Evolutionary conservation across 140 eudicot species (phyloP), one percentile per base, ranked within the genome.

Genomic region (Cichorium intybus): DNA sequence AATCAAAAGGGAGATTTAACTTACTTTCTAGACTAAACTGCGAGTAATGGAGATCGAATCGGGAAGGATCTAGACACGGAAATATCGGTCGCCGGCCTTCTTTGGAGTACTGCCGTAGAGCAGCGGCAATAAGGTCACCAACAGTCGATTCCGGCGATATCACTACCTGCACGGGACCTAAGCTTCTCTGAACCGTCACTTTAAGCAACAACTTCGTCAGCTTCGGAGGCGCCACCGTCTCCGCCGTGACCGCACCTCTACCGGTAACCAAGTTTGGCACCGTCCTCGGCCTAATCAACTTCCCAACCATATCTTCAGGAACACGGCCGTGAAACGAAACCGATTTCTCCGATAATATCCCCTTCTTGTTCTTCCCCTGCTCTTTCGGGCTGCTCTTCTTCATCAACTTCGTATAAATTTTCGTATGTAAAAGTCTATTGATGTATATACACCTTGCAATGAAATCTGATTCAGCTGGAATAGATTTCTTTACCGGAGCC

Each of bases 21-120:
- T 79, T 80, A 90, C 98, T 83, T 74, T 88, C 93, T 62, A 88
- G 83, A 75, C 97, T 93, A 77, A 88, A 93, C 69, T 85, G 99
- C 2, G 99, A 93, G 62, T 93, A 93, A 69, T 93, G 99, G 49
- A 93, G 99, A 60, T 82, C 87, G 37, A 77, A 88, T 0, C 72
- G 84, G 23, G 77, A 63, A 7, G 85, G 57, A 43, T 78, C 68
- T 5, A 60, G 18, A 6, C 80, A 67, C 22, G 63, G n/a, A 12
- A 92, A 60, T 6, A 82, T 60, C 34, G 90, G 86, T n/a, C 91
- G 81, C 21, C 97, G 73, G 12, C 81, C 81, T 87, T 93, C 99
- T 70, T 84, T 88, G 10, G 34, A 27, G 48, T 83, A 88, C 71
- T 77, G 95, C 70, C 80, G 75, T 5, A 93, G 60, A 21, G 79